Evolutionary conservation across 73 alveolate genomes (phyloP), one percentile per base, ranked within the genome.

Genomic region (Symbiodinium natans): DNA sequence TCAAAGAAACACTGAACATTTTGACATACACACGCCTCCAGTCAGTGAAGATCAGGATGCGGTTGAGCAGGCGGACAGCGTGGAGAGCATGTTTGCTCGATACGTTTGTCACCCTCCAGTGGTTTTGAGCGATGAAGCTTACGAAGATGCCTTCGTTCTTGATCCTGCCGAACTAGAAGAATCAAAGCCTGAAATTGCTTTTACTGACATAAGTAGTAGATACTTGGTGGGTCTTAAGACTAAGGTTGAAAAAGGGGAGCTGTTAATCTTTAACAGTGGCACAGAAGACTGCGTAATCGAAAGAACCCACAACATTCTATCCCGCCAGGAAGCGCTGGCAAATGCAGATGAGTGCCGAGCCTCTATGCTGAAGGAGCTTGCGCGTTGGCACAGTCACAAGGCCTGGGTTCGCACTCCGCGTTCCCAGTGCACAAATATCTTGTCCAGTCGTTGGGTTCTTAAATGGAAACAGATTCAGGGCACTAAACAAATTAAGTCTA

Each of bases 381-480:
- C 43, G 4, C 41, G 95, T 9, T 88, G 95, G 95, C 95, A 63
- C 1, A 88, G 59, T 21, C 95, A 63, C 33, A 29, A 40, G 3
- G 96, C 96, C 0, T 89, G 96, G 96, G 31, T 3, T 27, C 27
- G 96, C 1, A 17, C 25, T 2, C 77, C 96, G 11, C 41, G 75
- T 9, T 4, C 71, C 0, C 7, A 89, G 4, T 56, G 96, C 13
- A 0, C 19, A 10, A 89, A 89, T n/a, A 31, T 68, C 1, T 54
- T 89, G 13, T 40, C 48, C 29, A 29, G 77, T 3, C 63, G 68
- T 10, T 71, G 96, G 96, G 93, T 86, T 6, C 75, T 89, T 7
- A 89, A 63, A 38, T 89, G 87, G 87, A 89, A 89, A n/a, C 68
- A 71, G 3, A 71, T 71, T 8, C 29, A 39, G 25, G 96, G 96